phyloP scores from a whole-genome alignment of 1,284 basidiomycete species.

The Rhizopogon hawkerae region DNA sequence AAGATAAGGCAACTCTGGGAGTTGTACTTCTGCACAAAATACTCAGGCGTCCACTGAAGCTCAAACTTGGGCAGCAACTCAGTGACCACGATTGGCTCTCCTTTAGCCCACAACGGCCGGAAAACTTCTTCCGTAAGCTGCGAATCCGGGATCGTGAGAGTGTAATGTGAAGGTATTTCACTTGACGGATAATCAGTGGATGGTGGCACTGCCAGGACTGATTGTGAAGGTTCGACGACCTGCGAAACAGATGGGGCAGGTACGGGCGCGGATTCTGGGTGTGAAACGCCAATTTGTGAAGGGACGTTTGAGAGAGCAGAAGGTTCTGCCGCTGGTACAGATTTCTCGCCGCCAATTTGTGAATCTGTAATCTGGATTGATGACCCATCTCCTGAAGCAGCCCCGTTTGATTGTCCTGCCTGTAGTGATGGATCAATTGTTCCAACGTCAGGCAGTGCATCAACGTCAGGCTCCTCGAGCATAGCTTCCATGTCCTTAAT shows the following conservation, averaged over 20 bases:
- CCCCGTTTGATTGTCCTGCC: slow-evolving; percentile 8
- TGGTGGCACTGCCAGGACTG: slow-evolving; percentile 14
- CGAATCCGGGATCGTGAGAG: slow-evolving; percentile 38
- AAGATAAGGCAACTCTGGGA: slow-evolving; percentile 63
- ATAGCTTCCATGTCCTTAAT: slow-evolving; percentile 61
- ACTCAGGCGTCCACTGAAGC: slow-evolving; percentile 73
- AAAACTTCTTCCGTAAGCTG: slow-evolving; percentile 58
- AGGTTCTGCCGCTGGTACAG: slow-evolving; percentile 1
- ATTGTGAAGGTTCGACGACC: slow-evolving; percentile 13
- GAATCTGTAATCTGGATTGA: slow-evolving; percentile 10
- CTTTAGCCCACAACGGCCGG: slow-evolving; percentile 60
- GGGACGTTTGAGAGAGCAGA: background rate
- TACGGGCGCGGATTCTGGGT: slow-evolving; percentile 10
- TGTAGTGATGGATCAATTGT: slow-evolving; percentile 21
- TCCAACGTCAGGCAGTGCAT: slow-evolving; percentile 16
- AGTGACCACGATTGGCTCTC: slow-evolving; percentile 71
- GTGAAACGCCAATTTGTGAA: background rate
- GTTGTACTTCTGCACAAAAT: slow-evolving; percentile 67
- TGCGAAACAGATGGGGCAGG: slow-evolving; percentile 6
- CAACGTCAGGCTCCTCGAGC: slow-evolving; percentile 27
- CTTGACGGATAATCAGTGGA: background rate
- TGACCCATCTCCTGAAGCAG: background rate
- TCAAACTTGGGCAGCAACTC: slow-evolving; percentile 54
- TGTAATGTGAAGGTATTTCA: slow-evolving; percentile 36
- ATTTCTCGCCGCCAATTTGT: slow-evolving; percentile 7